Base-by-base conservation (phyloP, 306 rosid genomes). In the Urtica urens region DNA sequence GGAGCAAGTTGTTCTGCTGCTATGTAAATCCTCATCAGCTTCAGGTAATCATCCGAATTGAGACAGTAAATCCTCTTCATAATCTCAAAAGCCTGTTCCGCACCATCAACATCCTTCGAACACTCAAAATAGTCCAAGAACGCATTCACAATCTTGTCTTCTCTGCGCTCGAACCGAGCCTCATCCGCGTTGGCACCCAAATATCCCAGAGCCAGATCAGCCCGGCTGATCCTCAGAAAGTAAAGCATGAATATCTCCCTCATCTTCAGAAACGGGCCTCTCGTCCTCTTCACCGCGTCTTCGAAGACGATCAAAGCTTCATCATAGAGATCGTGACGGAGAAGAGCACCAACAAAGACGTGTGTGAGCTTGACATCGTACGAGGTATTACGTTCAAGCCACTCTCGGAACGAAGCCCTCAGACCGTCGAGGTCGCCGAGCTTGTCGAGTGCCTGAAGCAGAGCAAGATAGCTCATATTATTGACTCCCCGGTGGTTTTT, bases 391-490 rank as follows among this genome's bases (percentile, higher is more conserved):
- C 23, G 23, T 41, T 92, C 71, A 60, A 79, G 71, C 99, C 99
- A 90, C 65, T 79, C 93, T 57, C 77, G 53, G 25, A 72, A 85
- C 58, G 65, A 72, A 41, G 59, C 58, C 46, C 55, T 59, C 51
- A 82, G 38, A 39, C 87, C 85, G 70, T 77, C 75, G 16, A 69
- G 23, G 58, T 85, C 83, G 0, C 75, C 64, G 47, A 90, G 81
- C 74, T 64, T 79, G 11, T 76, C 29, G 33, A 90, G 85, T 52
- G 79, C 63, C 49, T 70, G 81, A 62, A 85, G 85, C 85, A 90
- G 55, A 11, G 39, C n/a, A 43, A 77, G 79, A 73, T 77, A 72
- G 76, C 99, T 85, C 17, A 22, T 5, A 17, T 71, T 67, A 60
- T 69, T 90, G 47, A 72, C 73, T 45, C 34, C 52, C 3, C 74